These are phyloP conservation scores for Scytalidium sp. DNA, from an alignment of 2,329 filamentous ascomycete genomes.

Conservation along the genomic window DNA sequence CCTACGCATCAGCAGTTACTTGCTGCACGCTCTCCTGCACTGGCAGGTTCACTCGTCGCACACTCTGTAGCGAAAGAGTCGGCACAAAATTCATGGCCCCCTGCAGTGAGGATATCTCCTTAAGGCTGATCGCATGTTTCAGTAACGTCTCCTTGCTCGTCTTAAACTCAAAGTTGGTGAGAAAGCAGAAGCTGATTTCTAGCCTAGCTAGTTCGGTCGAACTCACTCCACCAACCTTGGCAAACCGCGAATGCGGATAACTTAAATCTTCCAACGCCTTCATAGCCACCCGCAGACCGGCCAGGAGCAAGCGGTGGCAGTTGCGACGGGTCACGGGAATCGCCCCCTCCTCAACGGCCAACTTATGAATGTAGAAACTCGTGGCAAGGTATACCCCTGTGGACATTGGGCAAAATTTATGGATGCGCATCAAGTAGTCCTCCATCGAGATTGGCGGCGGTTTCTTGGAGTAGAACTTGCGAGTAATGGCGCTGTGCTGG, in stretches of 20 bases:
- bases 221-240: constrained; percentile 84
- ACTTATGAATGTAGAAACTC: constrained; percentile 79
- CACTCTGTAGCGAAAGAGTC: constrained; percentile 21
- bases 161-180: constrained; percentile 78
- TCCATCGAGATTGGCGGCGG: constrained; percentile 79
- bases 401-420: constrained; percentile 90
- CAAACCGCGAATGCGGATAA: constrained; percentile 79
- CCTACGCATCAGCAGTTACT: constrained; percentile 22
- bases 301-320: constrained; percentile 81
- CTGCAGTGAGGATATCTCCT: constrained; percentile 29
- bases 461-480: constrained; percentile 90
- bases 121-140: constrained; percentile 42
- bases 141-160: constrained; percentile 56
- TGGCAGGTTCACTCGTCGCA: constrained; percentile 16
- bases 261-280: constrained; percentile 93
- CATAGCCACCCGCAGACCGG: constrained; percentile 82
- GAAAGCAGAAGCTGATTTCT: constrained; percentile 86
- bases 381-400: constrained; percentile 91
- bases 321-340: constrained; percentile 82
- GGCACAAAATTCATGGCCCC: constrained; percentile 28
- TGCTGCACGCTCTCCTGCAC: constrained; percentile 21
- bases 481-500: constrained; percentile 81
- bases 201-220: constrained; percentile 77
- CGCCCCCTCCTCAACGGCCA: constrained; percentile 73
- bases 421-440: constrained; percentile 82